Percentiles rank a stretch among this genome's conserved stretches.
These are phyloP conservation scores for Nothomitra cinnamomea DNA, from an alignment of 2,329 filamentous ascomycete species.

Conservation along the genomic window DNA sequence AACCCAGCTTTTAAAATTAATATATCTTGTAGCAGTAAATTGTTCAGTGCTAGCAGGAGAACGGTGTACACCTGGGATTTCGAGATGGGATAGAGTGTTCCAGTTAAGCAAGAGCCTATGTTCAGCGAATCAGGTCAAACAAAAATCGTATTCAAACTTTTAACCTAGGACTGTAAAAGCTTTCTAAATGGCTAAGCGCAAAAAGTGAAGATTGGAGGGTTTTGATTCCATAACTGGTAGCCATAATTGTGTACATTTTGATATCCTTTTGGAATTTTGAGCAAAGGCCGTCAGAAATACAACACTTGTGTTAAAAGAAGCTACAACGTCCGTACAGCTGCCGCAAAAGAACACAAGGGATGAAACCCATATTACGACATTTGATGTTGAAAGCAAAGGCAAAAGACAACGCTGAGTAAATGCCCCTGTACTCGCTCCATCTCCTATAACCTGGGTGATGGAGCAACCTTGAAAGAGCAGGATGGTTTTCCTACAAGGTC, in stretches of 20 bases:
- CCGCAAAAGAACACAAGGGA: not conserved
- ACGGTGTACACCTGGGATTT: not conserved
- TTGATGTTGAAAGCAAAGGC: not conserved
- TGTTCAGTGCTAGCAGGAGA: not conserved
- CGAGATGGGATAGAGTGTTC: too few species aligned
- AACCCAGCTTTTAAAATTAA: not conserved
- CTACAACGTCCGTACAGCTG: not conserved
- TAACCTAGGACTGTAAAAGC: too few species aligned
- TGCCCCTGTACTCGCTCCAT: not conserved
- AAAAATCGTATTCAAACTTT: too few species aligned
- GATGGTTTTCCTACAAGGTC: constrained; percentile 50
- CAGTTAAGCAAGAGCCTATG: too few species aligned
- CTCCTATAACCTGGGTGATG: not conserved
- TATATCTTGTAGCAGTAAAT: not conserved
- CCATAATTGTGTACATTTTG: not conserved
- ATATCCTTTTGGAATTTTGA: not conserved
- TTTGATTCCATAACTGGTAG: not conserved
- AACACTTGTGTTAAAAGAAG: not conserved
- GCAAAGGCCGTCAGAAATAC: not conserved
- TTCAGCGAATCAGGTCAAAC: too few species aligned
- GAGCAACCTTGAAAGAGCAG: not conserved
- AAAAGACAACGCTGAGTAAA: not conserved
- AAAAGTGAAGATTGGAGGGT: not conserved
- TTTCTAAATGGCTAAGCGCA: too few species aligned
- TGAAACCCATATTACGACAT: not conserved